Evolutionary conservation across 106 monocot species (phyloP).

Genomic region (Dendrobium huoshanense): DNA sequence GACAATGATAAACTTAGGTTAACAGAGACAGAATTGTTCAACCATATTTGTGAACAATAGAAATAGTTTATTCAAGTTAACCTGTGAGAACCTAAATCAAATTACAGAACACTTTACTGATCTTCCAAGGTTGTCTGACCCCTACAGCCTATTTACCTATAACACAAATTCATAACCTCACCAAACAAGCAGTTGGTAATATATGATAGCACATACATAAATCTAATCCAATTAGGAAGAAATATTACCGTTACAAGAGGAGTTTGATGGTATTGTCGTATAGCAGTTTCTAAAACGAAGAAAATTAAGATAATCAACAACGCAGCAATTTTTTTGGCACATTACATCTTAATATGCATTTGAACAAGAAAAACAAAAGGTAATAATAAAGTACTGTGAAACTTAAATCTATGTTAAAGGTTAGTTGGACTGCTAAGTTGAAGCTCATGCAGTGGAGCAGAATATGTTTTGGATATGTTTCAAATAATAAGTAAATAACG

Average conservation of each 20-base stretch:
- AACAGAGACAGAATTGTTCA: too few species aligned
- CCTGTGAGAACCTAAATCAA: background rate
- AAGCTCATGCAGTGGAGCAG: background rate
- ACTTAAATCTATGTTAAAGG: background rate
- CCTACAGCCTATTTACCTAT: background rate
- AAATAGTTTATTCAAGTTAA: background rate
- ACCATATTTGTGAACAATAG: background rate
- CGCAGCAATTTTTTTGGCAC: too few species aligned
- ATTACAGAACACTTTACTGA: background rate
- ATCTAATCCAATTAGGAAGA: background rate
- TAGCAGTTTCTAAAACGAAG: background rate
- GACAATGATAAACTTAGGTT: too few species aligned
- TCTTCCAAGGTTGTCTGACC: background rate
- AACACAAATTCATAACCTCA: background rate
- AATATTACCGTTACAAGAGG: background rate
- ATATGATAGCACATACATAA: background rate
- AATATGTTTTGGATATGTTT: background rate
- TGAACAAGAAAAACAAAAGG: background rate
- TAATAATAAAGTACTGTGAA: background rate
- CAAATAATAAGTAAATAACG: background rate
- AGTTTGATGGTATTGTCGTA: background rate
- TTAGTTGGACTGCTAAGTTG: background rate
- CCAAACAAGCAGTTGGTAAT: background rate
- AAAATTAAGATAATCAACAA: background rate
- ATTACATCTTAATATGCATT: background rate